Evolutionary conservation across 2,329 filamentous ascomycete genomes (phyloP).

Genomic region (Alternaria sp.): DNA sequence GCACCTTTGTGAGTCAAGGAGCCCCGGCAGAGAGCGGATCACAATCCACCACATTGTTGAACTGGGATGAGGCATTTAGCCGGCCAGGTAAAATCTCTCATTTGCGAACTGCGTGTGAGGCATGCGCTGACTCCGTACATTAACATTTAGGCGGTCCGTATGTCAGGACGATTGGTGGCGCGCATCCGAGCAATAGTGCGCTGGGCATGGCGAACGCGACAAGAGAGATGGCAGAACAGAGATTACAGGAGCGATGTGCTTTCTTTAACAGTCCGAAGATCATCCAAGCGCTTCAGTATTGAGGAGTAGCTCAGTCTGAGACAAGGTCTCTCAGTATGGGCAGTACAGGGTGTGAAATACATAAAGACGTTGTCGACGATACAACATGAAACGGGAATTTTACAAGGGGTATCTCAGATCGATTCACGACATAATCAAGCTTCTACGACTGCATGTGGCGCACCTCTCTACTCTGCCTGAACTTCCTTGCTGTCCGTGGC

Average conservation of each 20-base stretch:
- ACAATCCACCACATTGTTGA: conserved; percentile 15
- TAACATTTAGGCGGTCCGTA: conserved; percentile 17
- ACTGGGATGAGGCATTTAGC: conserved; percentile 51
- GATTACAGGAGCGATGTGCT: conserved; percentile 55
- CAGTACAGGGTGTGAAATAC: not conserved
- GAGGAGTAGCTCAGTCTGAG: not conserved
- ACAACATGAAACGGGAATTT: not conserved
- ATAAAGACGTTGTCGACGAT: not conserved
- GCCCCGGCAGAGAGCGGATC: conserved; percentile 20
- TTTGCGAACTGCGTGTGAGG: not conserved
- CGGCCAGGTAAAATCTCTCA: not conserved
- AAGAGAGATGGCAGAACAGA: conserved; percentile 45
- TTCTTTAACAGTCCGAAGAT: conserved; percentile 56
- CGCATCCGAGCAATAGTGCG: conserved; percentile 52
- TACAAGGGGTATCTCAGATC: not conserved
- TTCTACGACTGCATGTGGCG: not conserved
- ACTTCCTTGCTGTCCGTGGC: conserved; percentile 38
- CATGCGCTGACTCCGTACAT: not conserved
- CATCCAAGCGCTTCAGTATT: conserved; percentile 49
- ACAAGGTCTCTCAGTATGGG: not conserved
- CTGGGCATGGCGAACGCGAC: conserved; percentile 46
- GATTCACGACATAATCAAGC: not conserved
- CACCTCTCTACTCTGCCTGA: not conserved
- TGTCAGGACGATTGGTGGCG: conserved; percentile 50
- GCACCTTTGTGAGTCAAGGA: conserved; percentile 53